Base-by-base conservation (phyloP, 2,329 filamentous ascomycete genomes). In the Chaetomiaceae sp. region DNA sequence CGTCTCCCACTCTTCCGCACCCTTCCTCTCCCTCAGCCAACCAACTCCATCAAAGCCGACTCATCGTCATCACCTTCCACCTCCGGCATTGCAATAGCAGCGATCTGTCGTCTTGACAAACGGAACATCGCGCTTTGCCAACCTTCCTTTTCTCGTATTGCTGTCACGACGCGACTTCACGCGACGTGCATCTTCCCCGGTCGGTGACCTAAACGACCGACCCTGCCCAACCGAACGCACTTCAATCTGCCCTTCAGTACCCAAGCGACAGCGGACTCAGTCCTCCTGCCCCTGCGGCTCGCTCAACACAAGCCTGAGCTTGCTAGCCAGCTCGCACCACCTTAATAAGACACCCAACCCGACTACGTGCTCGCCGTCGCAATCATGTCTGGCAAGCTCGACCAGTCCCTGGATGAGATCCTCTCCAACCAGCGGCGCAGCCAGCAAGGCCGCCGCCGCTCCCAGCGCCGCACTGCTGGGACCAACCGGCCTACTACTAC, bases 321-420 rank as follows among this genome's bases (percentile, higher is more conserved):
- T 35, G 12, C 24, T 36, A 10, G 11, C 33, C 40, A 41, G 17
- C 37, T 38, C 22, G 22, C 33, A 39, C 15, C 19, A 34, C 8
- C 36, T 37, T 22, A 24, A 35, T 32, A 17, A 47, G 17, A 15
- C 18, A 33, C 5, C 3, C 29, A 9, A 22, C 15, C 26, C 34
- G 42, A 44, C 17, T 32, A 30, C 45, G 30, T 37, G 15, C 38
- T 29, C 37, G 30, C 43, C 41, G 36, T 42, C 34, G 30, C 52
- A 46, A 37, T 50, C 54, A 95, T 95, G 89, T 88, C 88, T 75
- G 84, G 81, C 74, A 96, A 96, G 75, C 86, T 98, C 65, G 89
- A 96, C 69, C 84, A 94, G 75, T 90, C 89, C 74, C 87, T 98
- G 59, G 93, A 97, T 68, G 89, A 96, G 73, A 96, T 98, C 71